Conservation (phyloP, 805 yeast genomes). For the Sporopachydermia lactativora region DNA sequence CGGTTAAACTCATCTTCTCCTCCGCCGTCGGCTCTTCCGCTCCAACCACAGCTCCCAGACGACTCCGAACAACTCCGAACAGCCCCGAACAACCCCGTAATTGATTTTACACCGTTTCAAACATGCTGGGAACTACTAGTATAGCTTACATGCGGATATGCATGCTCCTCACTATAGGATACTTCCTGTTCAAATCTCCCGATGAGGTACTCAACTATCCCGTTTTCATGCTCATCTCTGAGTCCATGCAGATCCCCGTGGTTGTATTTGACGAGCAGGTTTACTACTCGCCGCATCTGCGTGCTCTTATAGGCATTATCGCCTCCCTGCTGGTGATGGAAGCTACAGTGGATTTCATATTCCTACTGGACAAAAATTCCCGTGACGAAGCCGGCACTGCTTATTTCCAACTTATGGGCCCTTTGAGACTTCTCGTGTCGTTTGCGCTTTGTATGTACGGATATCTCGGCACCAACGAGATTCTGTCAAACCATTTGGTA, state of each 20-base stretch:
- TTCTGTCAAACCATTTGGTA: background rate
- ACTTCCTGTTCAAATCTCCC: constrained; percentile 1
- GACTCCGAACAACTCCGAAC: too few species aligned
- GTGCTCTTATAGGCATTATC: background rate
- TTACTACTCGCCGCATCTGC: background rate
- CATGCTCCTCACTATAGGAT: background rate
- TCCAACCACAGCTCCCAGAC: too few species aligned
- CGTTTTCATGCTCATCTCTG: background rate
- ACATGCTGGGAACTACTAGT: background rate
- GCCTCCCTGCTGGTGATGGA: background rate
- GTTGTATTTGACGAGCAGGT: background rate
- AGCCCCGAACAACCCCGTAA: too few species aligned
- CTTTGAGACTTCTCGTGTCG: background rate
- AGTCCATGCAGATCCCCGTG: background rate
- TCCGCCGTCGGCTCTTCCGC: too few species aligned
- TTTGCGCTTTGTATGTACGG: background rate
- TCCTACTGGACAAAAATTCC: background rate
- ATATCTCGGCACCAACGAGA: background rate
- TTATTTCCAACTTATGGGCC: background rate
- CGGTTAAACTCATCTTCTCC: too few species aligned
- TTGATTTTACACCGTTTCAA: too few species aligned
- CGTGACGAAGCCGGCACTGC: background rate
- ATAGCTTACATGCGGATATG: background rate
- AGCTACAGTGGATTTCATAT: background rate
- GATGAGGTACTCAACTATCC: background rate